Evolutionary conservation across 345 rosid species (phyloP), one percentile per base, ranked within the genome.

Genomic region (Murraya koenigii): DNA sequence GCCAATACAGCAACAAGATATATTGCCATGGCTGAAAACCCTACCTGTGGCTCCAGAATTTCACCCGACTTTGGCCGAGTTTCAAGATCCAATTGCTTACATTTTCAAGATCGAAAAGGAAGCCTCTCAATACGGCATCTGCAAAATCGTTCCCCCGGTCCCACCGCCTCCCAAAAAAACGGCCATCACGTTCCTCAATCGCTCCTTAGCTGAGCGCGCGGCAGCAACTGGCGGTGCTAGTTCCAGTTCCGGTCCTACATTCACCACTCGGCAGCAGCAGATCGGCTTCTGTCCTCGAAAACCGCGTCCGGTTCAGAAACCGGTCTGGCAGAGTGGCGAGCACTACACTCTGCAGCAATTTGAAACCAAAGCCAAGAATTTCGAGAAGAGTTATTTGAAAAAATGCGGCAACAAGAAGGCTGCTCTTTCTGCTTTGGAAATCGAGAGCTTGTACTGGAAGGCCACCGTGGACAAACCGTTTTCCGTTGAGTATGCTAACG

Each of bases 11-110:
- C 88, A 83, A 75, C 87, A 77, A 79, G 99, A 93, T 63, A 96
- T 91, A 56, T 88, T 91, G 77, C 86, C 93, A 6, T 96, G 99
- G 99, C 94, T 96, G 13, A 96, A 87, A 82, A 89, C 91, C 79
- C 84, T 95, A 30, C 97, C 99, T 72, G 60, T 88, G 17, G 99
- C 99, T 8, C 99, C 99, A 10, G 99, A 96, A 85, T 96, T 89
- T 80, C 92, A 84, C 71, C 99, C 99, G 14, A 90, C 95, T 39
- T 71, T 83, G 1, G 86, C 91, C 7, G 99, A 96, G 92, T 96
- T 96, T 71, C 99, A 93, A 91, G 99, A 96, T 93, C 99, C 99
- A 80, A 96, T 96, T 79, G 93, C 98, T 71, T 96, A 96, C 96
- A 96, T 96, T 85, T 89, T 87, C 78, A 96, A 96, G 89, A 94